Base-by-base conservation (phyloP, 768 basidiomycete genomes). In the Daedaleopsis nitida region DNA sequence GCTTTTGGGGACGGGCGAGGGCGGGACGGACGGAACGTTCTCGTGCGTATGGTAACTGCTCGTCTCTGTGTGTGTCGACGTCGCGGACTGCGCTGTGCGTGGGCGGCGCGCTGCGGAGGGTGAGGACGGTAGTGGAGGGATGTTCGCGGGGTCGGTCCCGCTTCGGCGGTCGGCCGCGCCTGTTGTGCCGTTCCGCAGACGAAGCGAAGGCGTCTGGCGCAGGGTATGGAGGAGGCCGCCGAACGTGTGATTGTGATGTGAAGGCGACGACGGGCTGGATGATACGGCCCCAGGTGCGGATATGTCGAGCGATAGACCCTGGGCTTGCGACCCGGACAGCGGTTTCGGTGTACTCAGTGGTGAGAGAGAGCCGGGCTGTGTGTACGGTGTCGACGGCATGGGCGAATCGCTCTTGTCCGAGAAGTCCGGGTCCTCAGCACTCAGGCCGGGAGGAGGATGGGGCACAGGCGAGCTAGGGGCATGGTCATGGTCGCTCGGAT, bases 401-500 rank as follows among this genome's bases (percentile, higher is more conserved):
- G 52, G 52, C 23, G 72, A 68, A 38, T 65, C 65, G 53, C 63
- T 65, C 52, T 57, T 55, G 49, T 62, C 65, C 34, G 65, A 66
- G 32, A 48, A 49, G 37, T 67, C 64, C 0, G 51, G 50, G 34
- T 72, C 71, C 11, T 70, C 68, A 9, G 68, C 65, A 51, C 5
- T 42, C 5, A 79, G 74, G n/a, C 78, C 78, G 0, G 78, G 78
- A 0, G 78, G 78, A 16, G 75, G 43, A 6, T 59, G 55, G 16
- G 58, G 56, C 7, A 72, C 66, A 16, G 73, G 73, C 32, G 68
- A 68, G 21, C 53, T 53, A 1, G 62, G 63, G 9, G 54, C 50
- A 23, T 55, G 47, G 5, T 35, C 66, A 8, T 23, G 51, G 16
- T 67, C 66, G 55, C 60, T 54, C 34, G 23, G 23, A 12, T 55